Percentiles rank a stretch among this genome's conserved stretches.
Evolutionary conservation across 192 early-diverging fungal genomes (phyloP).

Genomic region (Gamsiella multidivaricata): DNA sequence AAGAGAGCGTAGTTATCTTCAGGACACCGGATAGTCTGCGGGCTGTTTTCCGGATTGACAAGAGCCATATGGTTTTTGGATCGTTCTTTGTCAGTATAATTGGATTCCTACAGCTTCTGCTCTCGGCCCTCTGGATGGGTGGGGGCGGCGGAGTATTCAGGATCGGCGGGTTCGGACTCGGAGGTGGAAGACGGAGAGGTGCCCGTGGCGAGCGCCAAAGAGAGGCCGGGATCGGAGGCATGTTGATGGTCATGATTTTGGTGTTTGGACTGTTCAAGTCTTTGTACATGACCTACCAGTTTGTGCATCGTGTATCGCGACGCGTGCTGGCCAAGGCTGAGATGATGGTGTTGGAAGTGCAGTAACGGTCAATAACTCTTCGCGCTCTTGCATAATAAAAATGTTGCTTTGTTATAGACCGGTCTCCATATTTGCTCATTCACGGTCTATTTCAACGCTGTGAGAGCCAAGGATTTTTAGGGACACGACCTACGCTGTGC

Average conservation of each 20-base stretch:
- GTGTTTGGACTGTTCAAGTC: constrained; percentile 53
- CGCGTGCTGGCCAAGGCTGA: constrained; percentile 38
- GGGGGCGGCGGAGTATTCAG: constrained; percentile 50
- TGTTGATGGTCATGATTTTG: constrained; percentile 40
- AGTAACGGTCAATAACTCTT: constrained; percentile 2
- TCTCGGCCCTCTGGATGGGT: constrained; percentile 54
- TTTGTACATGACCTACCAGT: constrained; percentile 45
- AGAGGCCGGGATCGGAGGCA: constrained; percentile 39
- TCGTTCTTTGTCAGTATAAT: constrained; percentile 56
- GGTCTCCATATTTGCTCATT: too few relatives aligned
- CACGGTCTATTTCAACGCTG: too few relatives aligned
- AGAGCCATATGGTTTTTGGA: constrained; percentile 52
- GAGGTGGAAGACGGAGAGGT: constrained; percentile 42
- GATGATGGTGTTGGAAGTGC: constrained; percentile 43
- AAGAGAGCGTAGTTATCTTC: constrained; percentile 24
- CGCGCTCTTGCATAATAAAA: too few relatives aligned
- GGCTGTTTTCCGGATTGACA: constrained; percentile 55
- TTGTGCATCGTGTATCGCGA: constrained; percentile 37
- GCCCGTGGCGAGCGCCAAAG: constrained; percentile 37
- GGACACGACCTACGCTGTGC: too few relatives aligned
- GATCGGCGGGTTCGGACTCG: constrained; percentile 35
- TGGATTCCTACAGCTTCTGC: constrained; percentile 56
- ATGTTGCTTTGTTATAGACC: too few relatives aligned
- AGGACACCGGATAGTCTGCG: constrained; percentile 47
- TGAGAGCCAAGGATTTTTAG: too few relatives aligned